Percentiles rank a stretch among this genome's conserved stretches.
Conservation (phyloP, 495 filamentous ascomycete genomes). For the Opeltia flavorubescens region DNA sequence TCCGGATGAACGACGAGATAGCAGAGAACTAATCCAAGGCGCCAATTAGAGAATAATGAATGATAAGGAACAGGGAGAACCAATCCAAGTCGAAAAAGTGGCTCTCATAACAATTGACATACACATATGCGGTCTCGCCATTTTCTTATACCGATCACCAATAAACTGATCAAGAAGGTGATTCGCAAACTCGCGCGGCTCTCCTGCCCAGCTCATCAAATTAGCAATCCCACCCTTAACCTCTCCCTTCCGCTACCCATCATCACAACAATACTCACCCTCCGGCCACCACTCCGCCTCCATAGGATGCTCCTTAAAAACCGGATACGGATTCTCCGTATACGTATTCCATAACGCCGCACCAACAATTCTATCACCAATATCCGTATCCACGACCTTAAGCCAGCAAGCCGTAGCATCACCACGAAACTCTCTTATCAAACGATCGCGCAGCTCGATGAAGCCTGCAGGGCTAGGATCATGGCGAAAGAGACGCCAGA, state of each 20-base stretch:
- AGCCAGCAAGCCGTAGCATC: slow-evolving; percentile 18
- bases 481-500: slow-evolving; percentile 9
- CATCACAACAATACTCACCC: slow-evolving; percentile 9
- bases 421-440: slow-evolving; percentile 14
- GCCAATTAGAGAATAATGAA: neutral
- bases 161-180: slow-evolving; percentile 15
- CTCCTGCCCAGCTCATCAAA: slow-evolving; percentile 1
- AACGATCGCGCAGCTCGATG: slow-evolving; percentile 17
- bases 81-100: neutral
- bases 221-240: neutral
- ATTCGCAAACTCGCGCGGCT: slow-evolving; percentile 15
- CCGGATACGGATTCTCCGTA: slow-evolving; percentile 20
- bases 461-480: slow-evolving; percentile 8
- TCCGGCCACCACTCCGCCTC: slow-evolving; percentile 22
- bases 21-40: slow-evolving; percentile 15
- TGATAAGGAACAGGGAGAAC: neutral
- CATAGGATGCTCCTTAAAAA: slow-evolving; percentile 8
- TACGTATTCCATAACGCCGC: slow-evolving; percentile 22
- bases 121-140: slow-evolving; percentile 19
- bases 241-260: neutral
- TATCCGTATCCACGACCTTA: slow-evolving; percentile 21
- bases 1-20: slow-evolving; percentile 22
- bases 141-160: slow-evolving; percentile 12
- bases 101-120: slow-evolving; percentile 5
- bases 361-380: slow-evolving; percentile 18